Base-by-base conservation (phyloP, 2,329 filamentous ascomycete species). In the Calonectria honghensis region DNA sequence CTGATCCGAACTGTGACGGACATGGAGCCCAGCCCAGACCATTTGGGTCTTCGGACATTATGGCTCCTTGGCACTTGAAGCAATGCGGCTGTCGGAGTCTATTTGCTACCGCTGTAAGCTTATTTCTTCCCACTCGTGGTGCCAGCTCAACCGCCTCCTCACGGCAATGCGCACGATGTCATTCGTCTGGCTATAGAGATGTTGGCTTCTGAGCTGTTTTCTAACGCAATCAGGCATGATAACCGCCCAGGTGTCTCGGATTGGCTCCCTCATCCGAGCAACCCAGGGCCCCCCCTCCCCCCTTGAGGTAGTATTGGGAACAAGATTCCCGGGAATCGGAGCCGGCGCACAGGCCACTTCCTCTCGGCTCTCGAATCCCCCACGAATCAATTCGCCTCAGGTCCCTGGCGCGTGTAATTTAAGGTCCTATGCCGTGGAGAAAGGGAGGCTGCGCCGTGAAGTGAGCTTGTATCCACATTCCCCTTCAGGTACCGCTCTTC, bases 321-420 rank as follows among this genome's bases (percentile, higher is more conserved):
- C 39, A 50, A n/a, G 29, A 20, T 50, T 65, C 61, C 29, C 61
- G 27, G 39, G 10, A 65, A 14, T 35, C 61, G 61, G 39, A 65
- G 41, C 41, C 37, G 61, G 61, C 45, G 61, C 61, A 48, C 41
- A 65, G 61, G 41, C 61, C 61, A 65, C 50, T 10, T 18, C 41
- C 2, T 50, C 37, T 51, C 54, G 54, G 67, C 24, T 39, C 27
- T n/a, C 37, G 52, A 61, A 61, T 69, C 54, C 41, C 67, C 67
- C 67, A 69, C 67, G 67, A 63, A 69, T 69, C 54, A 48, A 29
- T 45, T 35, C 27, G 27, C 31, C 61, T 29, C 29, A n/a, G 35
- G 31, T 50, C 13, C 31, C 31, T 50, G 29, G 14, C n/a, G 20
- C 29, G 11, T 50, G n/a, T 6, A 48, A 27, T n/a, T 69, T 39